phyloP scores from a whole-genome alignment of 305 asterid species.

The Fraxinus sp. region DNA sequence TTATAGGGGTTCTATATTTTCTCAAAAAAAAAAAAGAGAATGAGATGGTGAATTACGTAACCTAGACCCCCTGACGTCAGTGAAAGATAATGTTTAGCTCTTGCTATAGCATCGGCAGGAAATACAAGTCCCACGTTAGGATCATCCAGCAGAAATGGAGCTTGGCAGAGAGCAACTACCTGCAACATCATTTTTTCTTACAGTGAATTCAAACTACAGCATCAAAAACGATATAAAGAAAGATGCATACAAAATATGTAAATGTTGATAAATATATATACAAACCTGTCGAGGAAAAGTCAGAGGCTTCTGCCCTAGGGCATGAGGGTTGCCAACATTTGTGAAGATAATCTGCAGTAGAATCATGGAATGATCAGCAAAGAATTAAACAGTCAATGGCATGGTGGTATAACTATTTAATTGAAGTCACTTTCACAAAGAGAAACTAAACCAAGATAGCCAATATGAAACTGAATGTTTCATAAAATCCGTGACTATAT shows the following conservation, averaged over 20 bases:
- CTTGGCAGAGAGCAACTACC: slow-evolving; percentile 99
- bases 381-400: not conserved
- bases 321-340: slow-evolving; percentile 95
- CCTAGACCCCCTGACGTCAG: slow-evolving; percentile 92
- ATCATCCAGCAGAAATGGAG: slow-evolving; percentile 93
- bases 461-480: not conserved
- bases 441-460: not conserved
- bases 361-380: slow-evolving; percentile 12
- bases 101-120: slow-evolving; percentile 98
- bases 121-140: slow-evolving; percentile 90
- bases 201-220: not conserved
- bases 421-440: not conserved
- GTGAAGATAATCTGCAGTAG: slow-evolving; percentile 79
- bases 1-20: not conserved
- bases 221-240: not conserved
- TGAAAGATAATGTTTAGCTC: slow-evolving; percentile 81
- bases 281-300: slow-evolving; percentile 92
- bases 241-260: slow-evolving; percentile 3
- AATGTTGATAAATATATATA: not conserved
- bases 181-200: slow-evolving; percentile 21
- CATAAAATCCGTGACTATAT: not conserved
- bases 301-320: slow-evolving; percentile 90
- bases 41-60: slow-evolving; percentile 22
- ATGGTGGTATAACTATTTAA: not conserved
- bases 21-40: not conserved